phyloP scores from a whole-genome alignment of 352 stramenopile species.

The Phytophthora cajani region DNA sequence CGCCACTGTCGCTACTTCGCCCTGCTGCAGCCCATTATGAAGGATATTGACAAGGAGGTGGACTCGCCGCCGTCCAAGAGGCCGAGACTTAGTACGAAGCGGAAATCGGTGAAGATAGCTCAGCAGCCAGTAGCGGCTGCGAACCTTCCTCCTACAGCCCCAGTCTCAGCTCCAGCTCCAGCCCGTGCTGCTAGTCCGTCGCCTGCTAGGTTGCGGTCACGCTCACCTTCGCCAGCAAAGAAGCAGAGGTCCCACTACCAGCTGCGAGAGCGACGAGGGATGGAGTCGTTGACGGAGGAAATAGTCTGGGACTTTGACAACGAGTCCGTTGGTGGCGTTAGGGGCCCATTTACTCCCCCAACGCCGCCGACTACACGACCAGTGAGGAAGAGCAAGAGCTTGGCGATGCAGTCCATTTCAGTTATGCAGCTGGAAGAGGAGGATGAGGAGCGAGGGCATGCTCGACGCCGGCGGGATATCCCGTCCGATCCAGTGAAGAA shows the following conservation, averaged over 20 bases:
- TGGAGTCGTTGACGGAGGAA: constrained; percentile 12
- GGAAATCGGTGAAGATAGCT: constrained; percentile 14
- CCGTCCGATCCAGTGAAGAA: constrained; percentile 20
- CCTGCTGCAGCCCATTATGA: constrained; percentile 44
- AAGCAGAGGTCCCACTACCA: constrained; percentile 11
- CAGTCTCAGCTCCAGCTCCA: neutral
- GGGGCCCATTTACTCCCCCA: constrained; percentile 21
- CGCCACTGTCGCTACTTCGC: constrained; percentile 44
- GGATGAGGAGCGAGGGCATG: constrained; percentile 12
- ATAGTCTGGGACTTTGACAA: constrained; percentile 32
- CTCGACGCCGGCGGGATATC: constrained; percentile 1
- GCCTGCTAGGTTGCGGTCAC: constrained; percentile 1
- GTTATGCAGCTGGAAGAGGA: constrained; percentile 27
- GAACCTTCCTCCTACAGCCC: constrained; percentile 1
- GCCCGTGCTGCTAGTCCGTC: constrained; percentile 20
- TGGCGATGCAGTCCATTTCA: constrained; percentile 29
- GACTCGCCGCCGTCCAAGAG: constrained; percentile 29
- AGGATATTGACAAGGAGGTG: constrained; percentile 17
- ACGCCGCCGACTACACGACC: constrained; percentile 22
- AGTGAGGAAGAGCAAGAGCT: constrained; percentile 31
- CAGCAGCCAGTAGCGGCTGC: constrained; percentile 5
- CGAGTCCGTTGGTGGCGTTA: constrained; percentile 19
- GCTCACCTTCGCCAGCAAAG: constrained; percentile 22
- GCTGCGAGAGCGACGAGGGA: constrained; percentile 15
- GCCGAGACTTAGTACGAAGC: constrained; percentile 35